Conservation (phyloP, 805 yeast species). For the Cephaloascus fragrans region DNA sequence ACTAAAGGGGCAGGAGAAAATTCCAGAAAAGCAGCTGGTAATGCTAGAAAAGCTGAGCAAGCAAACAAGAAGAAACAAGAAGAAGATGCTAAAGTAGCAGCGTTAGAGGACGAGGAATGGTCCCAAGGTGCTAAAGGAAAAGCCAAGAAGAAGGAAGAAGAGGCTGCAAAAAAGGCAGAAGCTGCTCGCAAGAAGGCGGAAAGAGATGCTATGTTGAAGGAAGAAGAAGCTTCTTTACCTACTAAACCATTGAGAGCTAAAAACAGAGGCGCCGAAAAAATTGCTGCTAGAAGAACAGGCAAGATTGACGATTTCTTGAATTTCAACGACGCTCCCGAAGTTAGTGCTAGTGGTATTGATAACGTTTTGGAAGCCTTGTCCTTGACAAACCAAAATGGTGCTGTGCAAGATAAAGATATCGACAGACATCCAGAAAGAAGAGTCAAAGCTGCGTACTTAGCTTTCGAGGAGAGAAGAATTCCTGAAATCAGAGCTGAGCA, state of each 20-base stretch:
- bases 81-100: slow-evolving; percentile 33
- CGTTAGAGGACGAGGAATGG: slow-evolving; percentile 58
- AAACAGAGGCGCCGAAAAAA: slow-evolving; percentile 60
- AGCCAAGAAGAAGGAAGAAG: slow-evolving; percentile 60
- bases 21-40: slow-evolving; percentile 35
- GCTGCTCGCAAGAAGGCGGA: slow-evolving; percentile 77
- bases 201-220: slow-evolving; percentile 55
- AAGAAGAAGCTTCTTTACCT: slow-evolving; percentile 58
- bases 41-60: slow-evolving; percentile 57
- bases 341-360: slow-evolving; percentile 69
- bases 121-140: slow-evolving; percentile 61
- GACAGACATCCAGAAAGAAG: slow-evolving; percentile 88
- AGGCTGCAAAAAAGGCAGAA: slow-evolving; percentile 61
- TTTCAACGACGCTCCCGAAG: slow-evolving; percentile 39
- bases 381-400: slow-evolving; percentile 47
- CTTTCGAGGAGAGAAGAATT: slow-evolving; percentile 59
- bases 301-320: slow-evolving; percentile 62
- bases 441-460: slow-evolving; percentile 69
- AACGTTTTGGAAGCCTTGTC: slow-evolving; percentile 72
- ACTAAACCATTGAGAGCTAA: slow-evolving; percentile 42
- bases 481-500: slow-evolving; percentile 68
- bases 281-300: slow-evolving; percentile 49
- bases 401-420: slow-evolving; percentile 49
- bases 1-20: not conserved
- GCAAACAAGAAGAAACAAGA: slow-evolving; percentile 49